Evolutionary conservation across 2,329 filamentous ascomycete genomes (phyloP).

Genomic region (Colletotrichum orchidophilum): DNA sequence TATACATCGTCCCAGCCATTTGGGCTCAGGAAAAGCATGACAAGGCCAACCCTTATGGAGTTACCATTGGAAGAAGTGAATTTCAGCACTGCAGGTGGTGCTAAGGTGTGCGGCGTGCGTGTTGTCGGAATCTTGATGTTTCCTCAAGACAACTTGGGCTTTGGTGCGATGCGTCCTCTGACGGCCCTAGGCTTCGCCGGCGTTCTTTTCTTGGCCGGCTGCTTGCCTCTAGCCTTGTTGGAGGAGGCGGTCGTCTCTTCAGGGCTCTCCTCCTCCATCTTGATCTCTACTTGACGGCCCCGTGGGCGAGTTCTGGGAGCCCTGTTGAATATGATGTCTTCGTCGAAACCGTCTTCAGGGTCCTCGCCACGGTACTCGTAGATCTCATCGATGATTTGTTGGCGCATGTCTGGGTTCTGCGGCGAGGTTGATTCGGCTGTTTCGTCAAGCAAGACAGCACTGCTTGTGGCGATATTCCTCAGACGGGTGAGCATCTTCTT

Average conservation of each 20-base stretch:
- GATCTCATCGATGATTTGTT: slow-evolving; percentile 36
- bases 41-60: not conserved
- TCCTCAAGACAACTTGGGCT: slow-evolving; percentile 2
- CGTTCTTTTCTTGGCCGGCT: not conserved
- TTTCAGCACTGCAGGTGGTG: not conserved
- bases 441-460: slow-evolving; percentile 8
- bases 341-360: slow-evolving; percentile 28
- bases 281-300: not conserved
- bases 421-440: slow-evolving; percentile 34
- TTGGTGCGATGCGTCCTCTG: not conserved
- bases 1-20: slow-evolving; percentile 7
- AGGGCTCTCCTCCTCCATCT: not conserved
- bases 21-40: not conserved
- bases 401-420: slow-evolving; percentile 31
- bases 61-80: not conserved
- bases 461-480: slow-evolving; percentile 13
- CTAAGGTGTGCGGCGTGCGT: not conserved
- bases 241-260: not conserved
- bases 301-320: not conserved
- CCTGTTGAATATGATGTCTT: not conserved
- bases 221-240: not conserved
- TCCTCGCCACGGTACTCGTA: slow-evolving; percentile 23
- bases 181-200: not conserved
- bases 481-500: slow-evolving; percentile 48
- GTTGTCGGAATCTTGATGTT: not conserved